Evolutionary conservation across 2,329 filamentous ascomycete species (phyloP).

Genomic region (Pseudogymnoascus sp.): DNA sequence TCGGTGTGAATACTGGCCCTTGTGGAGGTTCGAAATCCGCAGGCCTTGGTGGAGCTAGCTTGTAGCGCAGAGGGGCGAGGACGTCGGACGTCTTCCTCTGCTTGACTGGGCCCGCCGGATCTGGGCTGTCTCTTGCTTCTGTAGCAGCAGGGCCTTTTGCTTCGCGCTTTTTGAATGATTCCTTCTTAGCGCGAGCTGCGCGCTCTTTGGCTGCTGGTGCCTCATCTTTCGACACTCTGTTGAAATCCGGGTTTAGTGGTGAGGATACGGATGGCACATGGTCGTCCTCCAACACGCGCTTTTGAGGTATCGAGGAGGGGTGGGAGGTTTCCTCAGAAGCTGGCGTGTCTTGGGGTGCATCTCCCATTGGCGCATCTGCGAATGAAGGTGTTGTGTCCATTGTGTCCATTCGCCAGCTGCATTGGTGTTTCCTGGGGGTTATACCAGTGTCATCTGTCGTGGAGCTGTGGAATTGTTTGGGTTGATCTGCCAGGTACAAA

Average conservation of each 20-base stretch:
- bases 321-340: slow-evolving; percentile 31
- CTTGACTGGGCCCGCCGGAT: slow-evolving; percentile 34
- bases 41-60: slow-evolving; percentile 52
- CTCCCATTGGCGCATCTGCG: neutral
- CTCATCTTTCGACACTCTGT: slow-evolving; percentile 41
- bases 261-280: slow-evolving; percentile 64
- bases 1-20: slow-evolving; percentile 46
- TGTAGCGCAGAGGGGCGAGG: slow-evolving; percentile 50
- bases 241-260: slow-evolving; percentile 61
- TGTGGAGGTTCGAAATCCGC: slow-evolving; percentile 53
- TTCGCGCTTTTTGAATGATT: slow-evolving; percentile 60
- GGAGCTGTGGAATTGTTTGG: neutral
- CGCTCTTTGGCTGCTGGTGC: slow-evolving; percentile 23
- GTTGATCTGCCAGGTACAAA: neutral
- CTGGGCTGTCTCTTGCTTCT: slow-evolving; percentile 45
- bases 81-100: slow-evolving; percentile 31
- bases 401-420: neutral
- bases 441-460: neutral
- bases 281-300: slow-evolving; percentile 58
- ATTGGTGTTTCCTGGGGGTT: neutral
- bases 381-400: neutral
- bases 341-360: slow-evolving; percentile 19
- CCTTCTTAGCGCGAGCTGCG: slow-evolving; percentile 49
- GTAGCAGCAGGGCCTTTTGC: slow-evolving; percentile 41
- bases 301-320: slow-evolving; percentile 49